Evolutionary conservation across 2,329 filamentous ascomycete genomes (phyloP).

Genomic region (Colletotrichum sp.): DNA sequence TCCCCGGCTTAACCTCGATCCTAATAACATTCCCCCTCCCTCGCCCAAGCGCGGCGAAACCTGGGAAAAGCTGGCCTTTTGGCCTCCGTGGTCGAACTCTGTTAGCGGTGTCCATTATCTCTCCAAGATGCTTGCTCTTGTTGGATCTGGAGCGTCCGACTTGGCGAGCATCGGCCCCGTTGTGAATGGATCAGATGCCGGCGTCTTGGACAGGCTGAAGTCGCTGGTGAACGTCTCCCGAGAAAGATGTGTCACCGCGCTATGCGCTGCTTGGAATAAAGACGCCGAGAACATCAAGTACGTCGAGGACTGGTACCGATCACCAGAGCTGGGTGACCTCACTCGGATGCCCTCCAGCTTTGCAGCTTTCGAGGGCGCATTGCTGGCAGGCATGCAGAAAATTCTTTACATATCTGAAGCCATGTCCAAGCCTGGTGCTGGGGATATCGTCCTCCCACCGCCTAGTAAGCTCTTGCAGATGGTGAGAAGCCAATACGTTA

Average conservation of each 20-base stretch:
- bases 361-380: constrained; percentile 80
- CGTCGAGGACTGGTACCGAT: constrained; percentile 91
- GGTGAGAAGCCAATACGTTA: constrained; percentile 91
- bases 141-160: constrained; percentile 87
- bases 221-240: constrained; percentile 77
- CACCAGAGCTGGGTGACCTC: constrained; percentile 80
- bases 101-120: constrained; percentile 92
- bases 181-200: constrained; percentile 53
- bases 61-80: constrained; percentile 96
- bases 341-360: constrained; percentile 92
- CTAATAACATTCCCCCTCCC: constrained; percentile 75
- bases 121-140: constrained; percentile 77
- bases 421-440: constrained; percentile 73
- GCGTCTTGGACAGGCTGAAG: constrained; percentile 74
- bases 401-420: constrained; percentile 93
- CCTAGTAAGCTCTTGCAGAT: constrained; percentile 87
- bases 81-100: constrained; percentile 92
- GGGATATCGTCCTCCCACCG: constrained; percentile 83
- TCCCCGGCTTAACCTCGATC: constrained; percentile 80
- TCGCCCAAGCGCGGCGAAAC: constrained; percentile 80
- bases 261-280: constrained; percentile 90
- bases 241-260: constrained; percentile 83
- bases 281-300: constrained; percentile 93
- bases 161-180: constrained; percentile 78
- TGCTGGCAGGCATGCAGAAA: constrained; percentile 89